Conservation (phyloP, 768 basidiomycete genomes). For the Floccularia luteovirens region DNA sequence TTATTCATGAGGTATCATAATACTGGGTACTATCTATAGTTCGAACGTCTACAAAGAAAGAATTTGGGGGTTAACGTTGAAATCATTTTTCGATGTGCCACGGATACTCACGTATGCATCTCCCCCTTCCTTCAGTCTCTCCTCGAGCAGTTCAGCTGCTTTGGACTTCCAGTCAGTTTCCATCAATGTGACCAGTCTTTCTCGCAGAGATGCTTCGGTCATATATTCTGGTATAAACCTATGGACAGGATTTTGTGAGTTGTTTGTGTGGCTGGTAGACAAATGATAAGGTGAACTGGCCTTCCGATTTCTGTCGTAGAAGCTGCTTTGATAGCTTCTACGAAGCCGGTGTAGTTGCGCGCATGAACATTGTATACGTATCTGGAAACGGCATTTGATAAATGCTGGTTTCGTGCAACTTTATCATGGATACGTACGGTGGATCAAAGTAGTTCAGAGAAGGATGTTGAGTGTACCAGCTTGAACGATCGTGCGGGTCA, state of each 20-base stretch:
- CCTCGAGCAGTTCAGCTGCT: constrained; percentile 13
- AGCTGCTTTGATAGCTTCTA: constrained; percentile 17
- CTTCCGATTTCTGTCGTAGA: constrained; percentile 20
- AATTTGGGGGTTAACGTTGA: no score
- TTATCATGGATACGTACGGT: constrained; percentile 13
- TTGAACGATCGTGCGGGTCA: constrained; percentile 15
- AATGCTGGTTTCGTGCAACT: background rate
- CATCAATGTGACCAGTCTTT: constrained; percentile 16
- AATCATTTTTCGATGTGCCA: no score
- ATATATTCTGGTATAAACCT: constrained; percentile 22
- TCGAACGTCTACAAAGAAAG: no score
- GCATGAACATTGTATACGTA: constrained; percentile 24
- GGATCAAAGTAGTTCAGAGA: constrained; percentile 16
- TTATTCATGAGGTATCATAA: no score
- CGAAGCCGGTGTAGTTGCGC: constrained; percentile 17
- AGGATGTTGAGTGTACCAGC: constrained; percentile 24
- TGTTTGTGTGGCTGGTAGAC: background rate
- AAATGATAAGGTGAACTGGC: constrained; percentile 6
- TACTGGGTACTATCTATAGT: no score
- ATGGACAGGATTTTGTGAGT: background rate
- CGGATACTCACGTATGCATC: no score
- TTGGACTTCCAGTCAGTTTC: constrained; percentile 20
- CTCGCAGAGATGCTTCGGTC: constrained; percentile 17
- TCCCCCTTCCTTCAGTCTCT: no score
- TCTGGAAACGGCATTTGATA: constrained; percentile 3